phyloP scores from a whole-genome alignment of 1,284 basidiomycete genomes.

The Boletus mariae region DNA sequence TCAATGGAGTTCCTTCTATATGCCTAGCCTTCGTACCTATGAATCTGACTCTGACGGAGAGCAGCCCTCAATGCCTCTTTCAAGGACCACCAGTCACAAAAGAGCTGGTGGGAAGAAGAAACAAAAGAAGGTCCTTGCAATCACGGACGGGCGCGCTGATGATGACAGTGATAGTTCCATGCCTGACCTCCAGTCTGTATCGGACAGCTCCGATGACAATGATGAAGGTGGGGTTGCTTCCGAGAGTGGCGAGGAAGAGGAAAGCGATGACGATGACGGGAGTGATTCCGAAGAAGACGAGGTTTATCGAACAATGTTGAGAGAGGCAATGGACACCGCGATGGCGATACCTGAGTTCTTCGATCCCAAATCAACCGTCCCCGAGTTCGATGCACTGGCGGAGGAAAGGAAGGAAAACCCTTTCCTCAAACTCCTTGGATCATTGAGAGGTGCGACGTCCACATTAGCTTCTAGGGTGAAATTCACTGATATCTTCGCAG shows the following conservation, averaged over 20 bases:
- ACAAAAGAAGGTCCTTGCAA: slow-evolving; percentile 44
- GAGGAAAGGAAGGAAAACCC: slow-evolving; percentile 65
- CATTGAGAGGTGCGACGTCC: slow-evolving; percentile 54
- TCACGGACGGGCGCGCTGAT: slow-evolving; percentile 41
- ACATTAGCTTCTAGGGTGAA: neutral
- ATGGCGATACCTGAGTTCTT: slow-evolving; percentile 55
- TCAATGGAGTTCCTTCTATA: slow-evolving; percentile 54
- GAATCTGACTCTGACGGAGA: slow-evolving; percentile 22
- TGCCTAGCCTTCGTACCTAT: slow-evolving; percentile 25
- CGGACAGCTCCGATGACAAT: slow-evolving; percentile 49
- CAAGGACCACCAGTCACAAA: slow-evolving; percentile 22
- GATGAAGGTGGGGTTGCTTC: slow-evolving; percentile 31
- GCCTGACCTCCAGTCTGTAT: slow-evolving; percentile 60
- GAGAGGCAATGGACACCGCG: slow-evolving; percentile 69
- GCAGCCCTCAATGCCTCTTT: slow-evolving; percentile 7
- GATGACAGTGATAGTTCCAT: slow-evolving; percentile 50
- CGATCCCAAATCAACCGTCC: slow-evolving; percentile 39
- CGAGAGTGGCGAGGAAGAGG: slow-evolving; percentile 37
- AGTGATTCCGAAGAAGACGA: slow-evolving; percentile 67
- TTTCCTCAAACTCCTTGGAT: slow-evolving; percentile 67
- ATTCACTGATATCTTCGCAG: slow-evolving; percentile 34
- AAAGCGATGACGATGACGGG: slow-evolving; percentile 41
- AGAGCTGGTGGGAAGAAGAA: slow-evolving; percentile 26
- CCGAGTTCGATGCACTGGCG: slow-evolving; percentile 40
- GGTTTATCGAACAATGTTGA: slow-evolving; percentile 51